Percentiles rank a stretch among this genome's conserved stretches.
phyloP scores from a whole-genome alignment of 768 basidiomycete species.

The Russula griseocarnosa region DNA sequence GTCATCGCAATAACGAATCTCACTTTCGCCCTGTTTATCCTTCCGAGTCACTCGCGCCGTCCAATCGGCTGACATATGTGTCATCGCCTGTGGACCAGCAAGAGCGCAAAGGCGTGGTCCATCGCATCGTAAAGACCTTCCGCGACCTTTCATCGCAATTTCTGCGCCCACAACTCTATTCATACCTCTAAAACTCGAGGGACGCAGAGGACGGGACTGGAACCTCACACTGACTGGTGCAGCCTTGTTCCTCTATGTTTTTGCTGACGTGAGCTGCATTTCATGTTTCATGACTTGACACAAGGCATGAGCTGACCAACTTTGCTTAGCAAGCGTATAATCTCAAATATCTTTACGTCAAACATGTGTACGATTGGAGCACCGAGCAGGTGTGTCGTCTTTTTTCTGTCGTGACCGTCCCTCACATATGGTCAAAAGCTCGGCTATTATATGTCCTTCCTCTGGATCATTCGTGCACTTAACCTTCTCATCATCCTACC shows the following conservation, averaged over 20 bases:
- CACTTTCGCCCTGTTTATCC: conserved; percentile 22
- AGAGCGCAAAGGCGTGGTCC: not conserved
- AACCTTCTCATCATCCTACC: conserved; percentile 28
- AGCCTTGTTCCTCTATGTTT: conserved; percentile 26
- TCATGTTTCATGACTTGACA: no score
- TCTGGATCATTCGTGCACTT: conserved; percentile 26
- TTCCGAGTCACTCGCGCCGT: conserved; percentile 26
- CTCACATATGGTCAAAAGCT: conserved; percentile 21
- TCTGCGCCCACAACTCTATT: conserved; percentile 24
- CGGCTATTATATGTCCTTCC: conserved; percentile 29
- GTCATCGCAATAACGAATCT: conserved; percentile 24
- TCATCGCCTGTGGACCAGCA: conserved; percentile 4
- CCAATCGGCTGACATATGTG: conserved; percentile 12
- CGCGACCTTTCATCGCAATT: conserved; percentile 17
- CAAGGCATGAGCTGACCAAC: not conserved
- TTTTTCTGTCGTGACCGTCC: not conserved
- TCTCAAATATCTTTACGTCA: conserved; percentile 29
- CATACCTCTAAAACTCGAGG: conserved; percentile 24
- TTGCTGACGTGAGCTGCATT: conserved; percentile 22
- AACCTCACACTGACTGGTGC: conserved; percentile 27
- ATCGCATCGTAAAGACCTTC: not conserved
- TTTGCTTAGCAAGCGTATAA: conserved; percentile 28
- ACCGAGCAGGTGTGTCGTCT: conserved; percentile 24
- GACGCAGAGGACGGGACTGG: conserved; percentile 26
- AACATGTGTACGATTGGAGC: conserved; percentile 28